Evolutionary conservation across 2,329 filamentous ascomycete genomes (phyloP), one percentile per base, ranked within the genome.

Genomic region (Fusarium oligoseptatum): DNA sequence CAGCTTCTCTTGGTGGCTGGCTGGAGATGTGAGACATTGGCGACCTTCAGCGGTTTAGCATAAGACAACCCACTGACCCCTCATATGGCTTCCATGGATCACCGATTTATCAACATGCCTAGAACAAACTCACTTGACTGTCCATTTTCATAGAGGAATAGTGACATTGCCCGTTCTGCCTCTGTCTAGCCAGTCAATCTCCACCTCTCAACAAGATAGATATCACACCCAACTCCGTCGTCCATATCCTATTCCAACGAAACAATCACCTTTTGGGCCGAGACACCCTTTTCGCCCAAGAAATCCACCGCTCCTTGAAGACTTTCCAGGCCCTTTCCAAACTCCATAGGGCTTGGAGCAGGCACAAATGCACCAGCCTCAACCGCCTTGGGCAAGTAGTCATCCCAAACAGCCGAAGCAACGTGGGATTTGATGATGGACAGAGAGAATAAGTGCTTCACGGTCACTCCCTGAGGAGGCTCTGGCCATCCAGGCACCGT

Each of bases 181-280:
- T 24, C 20, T 17, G 15, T 48, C 43, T 24, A 14, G 7, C n/a
- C 7, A 43, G n/a, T 14, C 22, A 39, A 39, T 24, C 43, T 22
- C 43, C 22, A 22, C 22, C 24, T 4, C 17, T 27, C 45, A 17
- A 15, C 15, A 29, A 29, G 17, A 10, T 4, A 17, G 22, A 17
- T 10, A 17, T 34, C 32, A 50, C 45, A n/a, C 15, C 20, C 15
- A 17, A 9, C 9, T 50, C 24, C 24, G 7, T 22, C 24, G 15
- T 11, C 15, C 24, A n/a, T 10, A 12, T 32, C 14, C 52, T 57
- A 57, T 22, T 57, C 52, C 6, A 74, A 27, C 24, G 37, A 4
- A 12, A 74, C 60, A 2, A 75, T 72, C 7, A 75, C 69, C 48
- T 74, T 74, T 37, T 73, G 74, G 0, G 72, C 72, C 2, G 72